Percentiles rank a stretch among this genome's conserved stretches.
Conservation (phyloP, 331 rosid genomes). For the Quercus phellos region DNA sequence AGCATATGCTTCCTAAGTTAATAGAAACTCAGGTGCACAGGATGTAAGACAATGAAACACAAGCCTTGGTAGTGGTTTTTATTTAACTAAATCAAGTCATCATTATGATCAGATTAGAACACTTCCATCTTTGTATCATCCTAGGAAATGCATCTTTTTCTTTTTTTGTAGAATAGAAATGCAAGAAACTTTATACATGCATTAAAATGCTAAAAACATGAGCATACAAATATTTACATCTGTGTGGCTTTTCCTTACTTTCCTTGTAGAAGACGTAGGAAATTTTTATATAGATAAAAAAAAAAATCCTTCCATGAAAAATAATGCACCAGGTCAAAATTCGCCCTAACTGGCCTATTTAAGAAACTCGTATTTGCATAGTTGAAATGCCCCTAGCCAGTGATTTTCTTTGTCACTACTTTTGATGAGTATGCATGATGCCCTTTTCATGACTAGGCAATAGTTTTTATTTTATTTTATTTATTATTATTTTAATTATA, state of each 20-base stretch:
- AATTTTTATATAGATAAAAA: too few species aligned
- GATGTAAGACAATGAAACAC: neutral
- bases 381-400: neutral
- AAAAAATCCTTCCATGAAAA: too few species aligned
- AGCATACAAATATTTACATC: neutral
- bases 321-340: neutral
- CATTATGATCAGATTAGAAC: neutral
- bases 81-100: neutral
- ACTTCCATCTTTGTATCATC: neutral
- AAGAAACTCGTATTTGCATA: neutral
- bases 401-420: neutral
- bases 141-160: neutral
- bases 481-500: too few species aligned
- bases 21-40: neutral
- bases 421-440: neutral
- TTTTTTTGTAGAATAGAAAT: neutral
- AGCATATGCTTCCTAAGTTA: neutral
- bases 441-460: neutral
- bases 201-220: neutral
- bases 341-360: neutral
- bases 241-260: neutral
- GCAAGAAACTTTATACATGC: neutral
- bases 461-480: too few species aligned
- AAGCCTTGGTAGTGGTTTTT: neutral
- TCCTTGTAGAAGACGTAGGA: neutral